Evolutionary conservation across 2,329 filamentous ascomycete genomes (phyloP), one percentile per base, ranked within the genome.

Genomic region (Talaromyces atroroseus): DNA sequence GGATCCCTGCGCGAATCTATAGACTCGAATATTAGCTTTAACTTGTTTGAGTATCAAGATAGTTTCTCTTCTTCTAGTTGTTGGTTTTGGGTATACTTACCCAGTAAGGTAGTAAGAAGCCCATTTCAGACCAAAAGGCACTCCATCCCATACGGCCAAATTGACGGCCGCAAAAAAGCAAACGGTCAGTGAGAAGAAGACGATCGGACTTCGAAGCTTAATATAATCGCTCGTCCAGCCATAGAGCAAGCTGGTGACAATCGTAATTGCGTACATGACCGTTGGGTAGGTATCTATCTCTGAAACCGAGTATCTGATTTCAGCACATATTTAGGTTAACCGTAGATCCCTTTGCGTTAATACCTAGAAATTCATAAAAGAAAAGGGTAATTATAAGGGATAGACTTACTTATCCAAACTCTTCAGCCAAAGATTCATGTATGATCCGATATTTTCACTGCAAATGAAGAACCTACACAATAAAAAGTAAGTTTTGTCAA

Each of bases 401-500:
- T n/a, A 26, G 7, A 7, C 46, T 32, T 36, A 55, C 53, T 11
- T 55, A 14, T 55, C 18, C 18, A 55, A 46, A 24, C 47, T 55
- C 36, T 49, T 42, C 18, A 55, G 20, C 53, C 53, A 55, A 24
- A 55, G 46, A 23, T 55, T 55, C 47, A 55, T 55, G 26, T 55
- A 55, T 21, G 47, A n/a, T 36, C 53, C 53, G 34, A 55, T 55
- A n/a, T 55, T 55, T 32, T 55, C 53, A 49, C 53, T 55, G 20
- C 53, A 55, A 26, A 55, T 55, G 45, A 55, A 55, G 38, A 55
- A 55, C 21, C 38, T 55, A 38, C 20, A n/a, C n/a, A n/a, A 49
- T 34, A 3, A 7, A 18, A 14, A 36, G n/a, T 18, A 23, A 18
- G 11, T 21, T 16, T 34, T 21, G 20, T 18, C 10, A 11, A n/a